These are phyloP conservation scores for Colletotrichum higginsianum DNA, from an alignment of 2,329 filamentous ascomycete genomes.

Conservation along the genomic window DNA sequence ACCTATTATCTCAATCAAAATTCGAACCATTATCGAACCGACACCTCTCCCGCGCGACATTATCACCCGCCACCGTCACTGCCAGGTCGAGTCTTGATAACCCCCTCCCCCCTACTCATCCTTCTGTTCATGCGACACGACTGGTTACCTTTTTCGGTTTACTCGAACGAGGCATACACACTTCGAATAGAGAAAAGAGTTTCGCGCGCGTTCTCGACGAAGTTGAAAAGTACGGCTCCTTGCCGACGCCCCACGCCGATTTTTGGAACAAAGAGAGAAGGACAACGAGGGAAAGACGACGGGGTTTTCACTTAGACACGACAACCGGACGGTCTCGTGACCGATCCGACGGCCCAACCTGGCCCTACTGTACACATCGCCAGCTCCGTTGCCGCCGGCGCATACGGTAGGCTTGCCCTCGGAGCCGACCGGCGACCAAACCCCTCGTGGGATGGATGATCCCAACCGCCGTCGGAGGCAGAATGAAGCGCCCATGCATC, in stretches of 20 bases:
- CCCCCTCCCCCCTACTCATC: neutral
- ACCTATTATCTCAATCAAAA: slow-evolving; percentile 35
- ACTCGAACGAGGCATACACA: slow-evolving; percentile 14
- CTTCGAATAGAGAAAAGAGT: neutral
- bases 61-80: slow-evolving; percentile 25
- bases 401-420: slow-evolving; percentile 74
- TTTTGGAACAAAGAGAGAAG: neutral
- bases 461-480: slow-evolving; percentile 81
- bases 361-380: slow-evolving; percentile 73
- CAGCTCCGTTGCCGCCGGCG: slow-evolving; percentile 76
- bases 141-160: neutral
- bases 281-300: neutral
- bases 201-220: neutral
- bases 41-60: slow-evolving; percentile 22
- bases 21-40: slow-evolving; percentile 15
- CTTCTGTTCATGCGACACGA: slow-evolving; percentile 10
- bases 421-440: slow-evolving; percentile 67
- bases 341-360: slow-evolving; percentile 66
- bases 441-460: slow-evolving; percentile 82
- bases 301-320: slow-evolving; percentile 8
- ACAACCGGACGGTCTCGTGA: slow-evolving; percentile 48
- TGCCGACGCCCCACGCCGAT: slow-evolving; percentile 13
- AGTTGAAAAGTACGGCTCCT: slow-evolving; percentile 1
- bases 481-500: slow-evolving; percentile 79
- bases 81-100: slow-evolving; percentile 13